Evolutionary conservation across 2,329 filamentous ascomycete genomes (phyloP), one percentile per base, ranked within the genome.

Genomic region (Aspergillus hiratsukae): DNA sequence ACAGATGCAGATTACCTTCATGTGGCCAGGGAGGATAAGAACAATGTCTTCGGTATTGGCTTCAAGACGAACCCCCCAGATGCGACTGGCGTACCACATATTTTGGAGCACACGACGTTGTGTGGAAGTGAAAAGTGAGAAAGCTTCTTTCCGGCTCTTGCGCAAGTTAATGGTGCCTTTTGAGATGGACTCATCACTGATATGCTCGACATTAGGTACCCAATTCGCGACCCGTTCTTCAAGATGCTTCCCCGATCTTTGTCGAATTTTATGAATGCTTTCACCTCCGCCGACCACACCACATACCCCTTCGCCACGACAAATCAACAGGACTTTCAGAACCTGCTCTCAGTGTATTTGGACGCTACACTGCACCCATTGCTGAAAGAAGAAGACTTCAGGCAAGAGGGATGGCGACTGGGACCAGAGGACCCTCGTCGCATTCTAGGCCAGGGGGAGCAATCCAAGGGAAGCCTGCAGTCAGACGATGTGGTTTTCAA

Each of bases 251-350:
- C 94, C 23, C 87, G 94, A 65, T 97, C 94, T 4, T 82, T 99
- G n/a, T 97, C 94, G 62, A 99, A 97, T 76, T 99, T 97, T 71
- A 99, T 99, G 94, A 99, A 99, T 74, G 94, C 94, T 59, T 96
- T 97, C 72, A 99, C 94, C 45, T 91, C 92, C 27, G 89, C 91
- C 23, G 93, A 97, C 69, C 92, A 99, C 73, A 99, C 94, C 10
- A 96, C 91, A 64, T 99, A 99, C 70, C 94, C 94, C 1, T 99
- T 99, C 74, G 92, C 94, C 55, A 99, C 94, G 2, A 99, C 94
- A 25, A 99, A 99, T 68, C 81, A 85, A 21, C 91, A 96, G 72
- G 94, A 99, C 68, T 99, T 94, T 75, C 89, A 89, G 75, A 99
- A 99, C 69, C 82, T 99, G 51, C 88, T 97, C 83, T 94, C 90